A percentile compares a stretch with the other conserved stretches of the same genome.
Conservation (phyloP, 129 eudicot species). For the Flaveria sonorensis region DNA sequence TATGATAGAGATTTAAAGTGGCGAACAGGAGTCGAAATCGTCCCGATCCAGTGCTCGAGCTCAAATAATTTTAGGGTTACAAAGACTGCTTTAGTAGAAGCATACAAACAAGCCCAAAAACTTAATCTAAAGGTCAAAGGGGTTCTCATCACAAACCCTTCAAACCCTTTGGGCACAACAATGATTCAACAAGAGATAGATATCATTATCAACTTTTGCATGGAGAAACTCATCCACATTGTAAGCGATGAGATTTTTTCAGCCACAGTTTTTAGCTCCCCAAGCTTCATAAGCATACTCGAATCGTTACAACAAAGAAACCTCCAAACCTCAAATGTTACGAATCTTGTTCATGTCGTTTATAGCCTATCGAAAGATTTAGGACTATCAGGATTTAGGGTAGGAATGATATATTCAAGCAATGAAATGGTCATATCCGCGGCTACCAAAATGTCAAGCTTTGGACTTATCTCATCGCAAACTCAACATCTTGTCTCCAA, state of each 20-base stretch:
- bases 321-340: conserved; percentile 12
- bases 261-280: conserved; percentile 27
- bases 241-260: conserved; percentile 44
- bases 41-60: conserved; percentile 46
- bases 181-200: conserved; percentile 36
- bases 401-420: conserved; percentile 61
- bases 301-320: conserved; percentile 24
- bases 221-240: conserved; percentile 37
- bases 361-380: conserved; percentile 50
- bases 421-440: conserved; percentile 45
- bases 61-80: conserved; percentile 43
- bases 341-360: conserved; percentile 35
- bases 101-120: conserved; percentile 41
- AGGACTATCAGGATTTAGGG: conserved; percentile 63
- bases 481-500: conserved; percentile 60
- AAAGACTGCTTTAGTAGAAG: conserved; percentile 39
- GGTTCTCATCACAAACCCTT: conserved; percentile 47
- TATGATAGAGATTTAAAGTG: conserved; percentile 56
- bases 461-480: conserved; percentile 66
- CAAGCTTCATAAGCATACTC: conserved; percentile 36
- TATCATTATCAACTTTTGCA: conserved; percentile 34
- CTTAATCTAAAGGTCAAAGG: conserved; percentile 46
- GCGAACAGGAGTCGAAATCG: conserved; percentile 54
- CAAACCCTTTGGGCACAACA: conserved; percentile 57
- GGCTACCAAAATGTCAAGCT: conserved; percentile 73